A percentile compares a stretch with the other conserved stretches of the same genome.
phyloP scores from a whole-genome alignment of 2,329 filamentous ascomycete species.

The Albophoma yamanashiensis region DNA sequence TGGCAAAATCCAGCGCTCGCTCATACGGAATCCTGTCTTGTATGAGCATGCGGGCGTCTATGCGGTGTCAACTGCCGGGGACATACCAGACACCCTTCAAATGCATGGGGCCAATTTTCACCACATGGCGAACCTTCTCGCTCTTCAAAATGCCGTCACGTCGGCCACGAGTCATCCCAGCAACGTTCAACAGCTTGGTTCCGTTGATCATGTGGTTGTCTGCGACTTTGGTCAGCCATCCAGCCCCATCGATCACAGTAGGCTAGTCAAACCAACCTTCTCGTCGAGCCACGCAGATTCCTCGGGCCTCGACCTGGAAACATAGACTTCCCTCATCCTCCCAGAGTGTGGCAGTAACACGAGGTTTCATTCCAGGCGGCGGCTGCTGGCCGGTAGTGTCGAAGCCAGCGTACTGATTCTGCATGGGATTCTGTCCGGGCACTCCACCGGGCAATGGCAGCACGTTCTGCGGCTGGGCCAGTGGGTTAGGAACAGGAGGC shows the following conservation, averaged over 20 bases:
- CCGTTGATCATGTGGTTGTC: slow-evolving; percentile 99
- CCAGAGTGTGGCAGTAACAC: slow-evolving; percentile 94
- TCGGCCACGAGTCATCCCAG: slow-evolving; percentile 92
- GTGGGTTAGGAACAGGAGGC: slow-evolving; percentile 57
- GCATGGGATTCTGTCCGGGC: slow-evolving; percentile 35
- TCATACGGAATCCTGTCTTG: slow-evolving; percentile 84
- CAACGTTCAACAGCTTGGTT: slow-evolving; percentile 92
- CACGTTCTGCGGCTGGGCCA: slow-evolving; percentile 52
- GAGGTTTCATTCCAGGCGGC: slow-evolving; percentile 88
- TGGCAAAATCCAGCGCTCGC: slow-evolving; percentile 93
- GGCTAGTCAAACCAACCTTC: slow-evolving; percentile 53
- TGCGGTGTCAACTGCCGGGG: slow-evolving; percentile 6
- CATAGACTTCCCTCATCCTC: slow-evolving; percentile 96
- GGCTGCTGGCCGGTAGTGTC: slow-evolving; percentile 90
- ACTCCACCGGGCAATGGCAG: slow-evolving; percentile 56
- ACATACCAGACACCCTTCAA: slow-evolving; percentile 92
- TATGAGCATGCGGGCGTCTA: slow-evolving; percentile 13
- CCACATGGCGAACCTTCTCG: slow-evolving; percentile 91
- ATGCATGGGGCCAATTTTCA: slow-evolving; percentile 99
- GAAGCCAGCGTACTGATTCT: slow-evolving; percentile 48
- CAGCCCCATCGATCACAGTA: neutral
- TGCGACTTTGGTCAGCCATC: slow-evolving; percentile 21
- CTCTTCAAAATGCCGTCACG: slow-evolving; percentile 96
- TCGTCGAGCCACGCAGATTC: slow-evolving; percentile 87
- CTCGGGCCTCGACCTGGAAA: slow-evolving; percentile 94